Evolutionary conservation across 2,329 filamentous ascomycete species (phyloP).

Genomic region (Ophiostoma tasmaniense): DNA sequence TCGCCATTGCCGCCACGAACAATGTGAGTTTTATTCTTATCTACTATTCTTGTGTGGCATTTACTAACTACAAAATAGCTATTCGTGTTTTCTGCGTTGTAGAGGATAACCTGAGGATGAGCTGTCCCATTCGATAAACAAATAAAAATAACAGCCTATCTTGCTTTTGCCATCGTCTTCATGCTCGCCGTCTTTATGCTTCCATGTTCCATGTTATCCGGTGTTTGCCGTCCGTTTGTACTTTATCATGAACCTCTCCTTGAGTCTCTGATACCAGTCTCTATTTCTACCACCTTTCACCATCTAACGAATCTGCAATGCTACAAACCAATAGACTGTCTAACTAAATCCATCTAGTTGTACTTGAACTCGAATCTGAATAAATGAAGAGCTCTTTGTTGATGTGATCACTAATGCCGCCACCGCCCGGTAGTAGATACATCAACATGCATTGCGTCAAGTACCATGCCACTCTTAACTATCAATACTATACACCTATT

Average conservation of each 20-base stretch:
- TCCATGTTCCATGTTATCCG: too few relatives aligned
- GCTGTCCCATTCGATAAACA: slow-evolving; percentile 9
- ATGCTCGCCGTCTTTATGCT: not conserved
- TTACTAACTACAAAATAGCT: slow-evolving; percentile 27
- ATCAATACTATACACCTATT: not conserved
- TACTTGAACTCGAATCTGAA: too few relatives aligned
- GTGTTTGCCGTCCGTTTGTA: too few relatives aligned
- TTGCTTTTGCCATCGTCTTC: slow-evolving; percentile 8
- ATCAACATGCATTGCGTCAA: not conserved
- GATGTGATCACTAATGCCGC: not conserved
- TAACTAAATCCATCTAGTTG: too few relatives aligned
- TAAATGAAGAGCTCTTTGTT: not conserved
- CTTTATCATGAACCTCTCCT: too few relatives aligned
- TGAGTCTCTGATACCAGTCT: too few relatives aligned
- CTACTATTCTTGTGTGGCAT: not conserved
- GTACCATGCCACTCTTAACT: not conserved
- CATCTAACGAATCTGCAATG: too few relatives aligned
- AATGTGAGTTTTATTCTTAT: slow-evolving; percentile 64
- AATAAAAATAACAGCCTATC: slow-evolving; percentile 9
- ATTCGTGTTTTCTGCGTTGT: slow-evolving; percentile 27
- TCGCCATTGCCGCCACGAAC: slow-evolving; percentile 97
- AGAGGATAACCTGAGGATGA: not conserved
- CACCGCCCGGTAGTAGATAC: not conserved
- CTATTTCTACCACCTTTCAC: too few relatives aligned
- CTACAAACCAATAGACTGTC: too few relatives aligned